These are phyloP conservation scores for Talaromyces piceae DNA, from an alignment of 2,329 filamentous ascomycete species.

Conservation along the genomic window DNA sequence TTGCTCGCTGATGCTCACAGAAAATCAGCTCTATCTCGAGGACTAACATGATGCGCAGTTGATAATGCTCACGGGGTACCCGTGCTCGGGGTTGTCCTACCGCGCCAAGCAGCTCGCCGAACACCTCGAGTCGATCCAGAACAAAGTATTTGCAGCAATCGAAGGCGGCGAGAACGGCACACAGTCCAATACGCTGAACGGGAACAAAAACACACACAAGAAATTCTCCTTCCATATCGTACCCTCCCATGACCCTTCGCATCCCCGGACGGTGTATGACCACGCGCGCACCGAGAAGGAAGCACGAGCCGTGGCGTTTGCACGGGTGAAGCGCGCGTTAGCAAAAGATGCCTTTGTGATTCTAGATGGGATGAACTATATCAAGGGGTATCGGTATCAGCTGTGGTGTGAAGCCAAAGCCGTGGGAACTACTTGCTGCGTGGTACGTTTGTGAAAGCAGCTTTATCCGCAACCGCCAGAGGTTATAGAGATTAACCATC, in stretches of 20 bases:
- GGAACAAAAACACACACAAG: slow-evolving; percentile 26
- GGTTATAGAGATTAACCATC: neutral
- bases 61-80: slow-evolving; percentile 55
- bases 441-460: slow-evolving; percentile 37
- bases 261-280: slow-evolving; percentile 48
- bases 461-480: neutral
- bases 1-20: neutral
- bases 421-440: slow-evolving; percentile 53
- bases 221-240: slow-evolving; percentile 37
- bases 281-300: slow-evolving; percentile 55
- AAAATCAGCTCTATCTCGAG: neutral
- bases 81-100: slow-evolving; percentile 56
- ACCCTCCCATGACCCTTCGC: slow-evolving; percentile 31
- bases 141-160: slow-evolving; percentile 34
- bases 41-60: slow-evolving; percentile 38
- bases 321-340: slow-evolving; percentile 53
- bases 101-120: slow-evolving; percentile 51
- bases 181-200: slow-evolving; percentile 20
- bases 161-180: slow-evolving; percentile 7
- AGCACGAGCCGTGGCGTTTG: slow-evolving; percentile 54
- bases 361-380: slow-evolving; percentile 59
- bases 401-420: slow-evolving; percentile 62
- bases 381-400: slow-evolving; percentile 62
- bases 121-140: slow-evolving; percentile 42
- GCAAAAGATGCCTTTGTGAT: slow-evolving; percentile 54